Percentiles rank a stretch among this genome's conserved stretches.
Conservation (phyloP, 208 protist genomes). For the Herpetomonas tarakana region DNA sequence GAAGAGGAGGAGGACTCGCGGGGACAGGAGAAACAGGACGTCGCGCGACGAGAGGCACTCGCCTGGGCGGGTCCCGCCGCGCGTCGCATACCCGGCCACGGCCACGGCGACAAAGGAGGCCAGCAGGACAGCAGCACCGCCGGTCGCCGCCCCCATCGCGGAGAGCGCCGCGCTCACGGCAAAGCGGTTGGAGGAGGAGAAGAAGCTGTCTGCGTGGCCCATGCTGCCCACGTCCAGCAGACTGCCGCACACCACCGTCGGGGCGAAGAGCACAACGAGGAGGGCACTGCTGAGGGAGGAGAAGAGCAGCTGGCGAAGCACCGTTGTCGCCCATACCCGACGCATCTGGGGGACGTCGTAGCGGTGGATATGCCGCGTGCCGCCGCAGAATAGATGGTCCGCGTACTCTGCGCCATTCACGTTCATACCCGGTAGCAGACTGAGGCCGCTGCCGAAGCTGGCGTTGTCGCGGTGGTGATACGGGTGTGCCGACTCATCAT, state of each 20-base stretch:
- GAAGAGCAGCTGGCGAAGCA: background rate
- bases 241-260: background rate
- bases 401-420: background rate
- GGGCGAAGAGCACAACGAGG: background rate
- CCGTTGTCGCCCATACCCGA: background rate
- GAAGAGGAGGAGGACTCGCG: background rate
- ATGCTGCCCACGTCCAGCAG: background rate
- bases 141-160: background rate
- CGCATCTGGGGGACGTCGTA: background rate
- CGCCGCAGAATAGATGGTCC: background rate
- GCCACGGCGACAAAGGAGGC: background rate
- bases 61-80: no score
- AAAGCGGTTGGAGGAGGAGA: background rate
- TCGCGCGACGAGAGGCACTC: background rate
- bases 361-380: background rate
- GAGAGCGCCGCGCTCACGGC: background rate
- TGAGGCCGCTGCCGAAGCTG: background rate
- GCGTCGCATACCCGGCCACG: background rate
- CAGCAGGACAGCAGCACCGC: background rate
- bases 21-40: background rate
- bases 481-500: no score
- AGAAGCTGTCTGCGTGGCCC: background rate
- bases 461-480: no score
- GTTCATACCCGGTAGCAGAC: background rate
- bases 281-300: background rate